Evolutionary conservation across 192 early-diverging fungal genomes (phyloP).

Genomic region (Blastocladiella britannica): DNA sequence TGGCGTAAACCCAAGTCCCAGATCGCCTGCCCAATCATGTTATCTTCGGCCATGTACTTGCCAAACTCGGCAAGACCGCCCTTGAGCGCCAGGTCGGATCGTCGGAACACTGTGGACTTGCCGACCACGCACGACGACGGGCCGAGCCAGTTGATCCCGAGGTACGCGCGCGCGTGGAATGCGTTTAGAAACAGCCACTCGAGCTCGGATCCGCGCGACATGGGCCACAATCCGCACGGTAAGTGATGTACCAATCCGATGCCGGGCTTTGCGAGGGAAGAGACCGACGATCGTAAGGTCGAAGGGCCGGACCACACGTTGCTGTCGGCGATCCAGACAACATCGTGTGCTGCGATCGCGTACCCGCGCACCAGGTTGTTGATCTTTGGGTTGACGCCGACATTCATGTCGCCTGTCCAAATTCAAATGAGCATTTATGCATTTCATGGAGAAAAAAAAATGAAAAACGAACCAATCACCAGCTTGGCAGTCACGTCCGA

Average conservation of each 20-base stretch:
- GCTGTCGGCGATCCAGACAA: constrained; percentile 88
- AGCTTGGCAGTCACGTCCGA: constrained; percentile 53
- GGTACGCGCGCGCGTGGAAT: constrained; percentile 87
- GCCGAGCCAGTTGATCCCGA: constrained; percentile 70
- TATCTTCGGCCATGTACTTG: constrained; percentile 86
- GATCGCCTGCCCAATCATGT: constrained; percentile 69
- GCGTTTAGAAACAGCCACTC: constrained; percentile 75
- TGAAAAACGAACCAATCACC: constrained; percentile 40
- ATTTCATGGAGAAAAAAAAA: constrained; percentile 2
- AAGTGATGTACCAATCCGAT: constrained; percentile 93
- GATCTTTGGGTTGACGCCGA: constrained; percentile 90
- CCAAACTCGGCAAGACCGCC: constrained; percentile 73
- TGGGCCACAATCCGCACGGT: constrained; percentile 51
- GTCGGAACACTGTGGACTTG: constrained; percentile 83
- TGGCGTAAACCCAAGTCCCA: constrained; percentile 62
- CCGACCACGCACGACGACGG: constrained; percentile 80
- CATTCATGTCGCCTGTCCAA: constrained; percentile 32
- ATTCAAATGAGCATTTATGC: constrained; percentile 5
- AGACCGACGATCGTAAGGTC: not conserved
- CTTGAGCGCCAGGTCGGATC: constrained; percentile 48
- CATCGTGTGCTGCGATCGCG: constrained; percentile 51
- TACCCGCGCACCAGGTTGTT: constrained; percentile 80
- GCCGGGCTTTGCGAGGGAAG: constrained; percentile 29
- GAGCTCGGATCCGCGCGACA: constrained; percentile 54
- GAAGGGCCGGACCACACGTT: constrained; percentile 37